Base-by-base conservation (phyloP, 2,329 filamentous ascomycete species). In the Penicillium palitans region DNA sequence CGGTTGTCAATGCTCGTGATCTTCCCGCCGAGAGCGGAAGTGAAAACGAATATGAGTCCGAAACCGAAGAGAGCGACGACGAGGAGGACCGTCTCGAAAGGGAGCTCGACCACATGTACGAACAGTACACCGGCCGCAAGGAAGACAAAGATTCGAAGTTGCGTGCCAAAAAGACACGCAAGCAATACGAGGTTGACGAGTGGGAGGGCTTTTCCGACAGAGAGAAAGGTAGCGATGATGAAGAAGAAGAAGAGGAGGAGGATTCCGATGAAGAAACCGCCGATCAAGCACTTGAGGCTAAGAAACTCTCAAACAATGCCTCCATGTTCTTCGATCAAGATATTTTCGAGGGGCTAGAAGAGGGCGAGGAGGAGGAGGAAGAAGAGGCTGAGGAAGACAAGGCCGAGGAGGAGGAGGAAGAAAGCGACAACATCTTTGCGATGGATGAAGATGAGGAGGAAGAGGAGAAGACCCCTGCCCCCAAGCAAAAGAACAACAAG, bases 241-340 rank as follows among this genome's bases (percentile, higher is more conserved):
- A 86, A 62, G 84, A 83, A 56, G 85, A 87, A n/a, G 85, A 87
- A n/a, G 82, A 81, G 2, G 63, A 66, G 39, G 42, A 66, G 39
- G 42, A 60, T 19, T 51, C 62, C 21, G 68, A 63, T n/a, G 63
- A 66, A 45, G 45, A 61, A 29, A 51, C 60, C 33, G 39, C 48
- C 19, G 80, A 83, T 25, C 57, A 59, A 29, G 59, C 64, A 6
- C 63, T 70, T n/a, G 61, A 72, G 35, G 61, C 68, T 29, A 71
- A 70, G 24, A 87, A 84, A 12, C 80, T 98, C n/a, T 96, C 92
- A 3, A 93, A 88, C 73, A 86, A 91, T 62, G 95, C 95, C 9
- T 85, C 88, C 10, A 84, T 89, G 60, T 99, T 99, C 78, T 99
- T 99, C 74, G 89, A 90, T 67, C 93, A 97, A 72, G 93, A 97